Evolutionary conservation across 1,284 basidiomycete genomes (phyloP), one percentile per base, ranked within the genome.

Genomic region (Leccinum angustisporum): DNA sequence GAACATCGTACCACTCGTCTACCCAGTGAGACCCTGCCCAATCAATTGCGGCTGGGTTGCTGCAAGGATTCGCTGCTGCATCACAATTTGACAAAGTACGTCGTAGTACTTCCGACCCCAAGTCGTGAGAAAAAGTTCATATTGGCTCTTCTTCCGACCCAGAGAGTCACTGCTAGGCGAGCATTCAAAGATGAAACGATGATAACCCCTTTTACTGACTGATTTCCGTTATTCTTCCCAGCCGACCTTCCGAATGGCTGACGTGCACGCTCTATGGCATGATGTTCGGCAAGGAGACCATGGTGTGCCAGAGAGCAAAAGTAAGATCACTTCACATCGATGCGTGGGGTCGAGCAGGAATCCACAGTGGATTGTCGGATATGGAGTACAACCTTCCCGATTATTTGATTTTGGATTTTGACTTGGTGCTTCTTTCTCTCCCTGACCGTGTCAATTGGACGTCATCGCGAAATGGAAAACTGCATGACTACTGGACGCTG

Each of bases 401-500:
- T 60, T 27, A 51, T 51, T 51, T 51, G 50, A 8, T 51, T 48
- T 60, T 46, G 43, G 30, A 56, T 56, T 65, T 53, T 18, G 55
- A 21, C 38, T 27, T 33, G 40, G n/a, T n/a, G 25, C 67, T 68
- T 68, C 69, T 63, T 69, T 43, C 14, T 54, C 46, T 69, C 67
- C 69, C 63, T 66, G 69, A 71, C 33, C 56, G 48, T 61, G 58
- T 55, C 55, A 55, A 55, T 38, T 27, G 50, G 25, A 25, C 50
- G 34, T 34, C 54, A 58, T 59, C 50, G 6, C 53, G n/a, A 57
- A 59, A 72, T 72, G 64, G 70, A 69, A 67, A 56, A 57, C 55
- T 43, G 60, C 59, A 61, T 30, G 63, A 18, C 30, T 54, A 53
- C 43, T 46, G 34, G 36, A 53, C 40, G 18, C n/a, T 3, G 21